These are phyloP conservation scores for Dactylorhiza incarnata DNA, from an alignment of 106 monocot genomes.

Conservation along the genomic window DNA sequence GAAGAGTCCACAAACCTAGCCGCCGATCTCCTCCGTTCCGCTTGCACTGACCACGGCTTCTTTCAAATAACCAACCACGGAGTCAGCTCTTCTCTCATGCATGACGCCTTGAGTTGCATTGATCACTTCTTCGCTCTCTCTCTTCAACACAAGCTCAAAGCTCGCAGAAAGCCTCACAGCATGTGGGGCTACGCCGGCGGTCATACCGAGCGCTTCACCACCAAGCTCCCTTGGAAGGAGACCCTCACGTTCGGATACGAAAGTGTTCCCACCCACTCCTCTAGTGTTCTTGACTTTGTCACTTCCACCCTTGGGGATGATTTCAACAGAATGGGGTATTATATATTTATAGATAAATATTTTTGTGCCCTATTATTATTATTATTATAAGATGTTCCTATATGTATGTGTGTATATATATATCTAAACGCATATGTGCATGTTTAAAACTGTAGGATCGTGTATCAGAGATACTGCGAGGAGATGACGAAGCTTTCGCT, in stretches of 20 bases:
- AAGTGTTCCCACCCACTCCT: not conserved
- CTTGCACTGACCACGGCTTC: conserved; percentile 49
- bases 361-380: no score
- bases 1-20: conserved; percentile 11
- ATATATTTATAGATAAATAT: no score
- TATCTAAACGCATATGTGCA: not conserved
- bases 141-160: conserved; percentile 30
- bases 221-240: conserved; percentile 78
- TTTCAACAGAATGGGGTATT: conserved; percentile 49
- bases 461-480: conserved; percentile 65
- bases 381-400: no score
- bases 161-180: conserved; percentile 41
- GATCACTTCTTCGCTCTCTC: conserved; percentile 56
- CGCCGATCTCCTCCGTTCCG: conserved; percentile 19
- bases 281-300: conserved; percentile 44
- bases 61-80: conserved; percentile 64
- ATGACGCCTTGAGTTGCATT: conserved; percentile 19
- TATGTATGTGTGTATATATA: no score
- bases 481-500: conserved; percentile 52
- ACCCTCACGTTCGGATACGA: conserved; percentile 59
- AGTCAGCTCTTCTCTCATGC: conserved; percentile 13
- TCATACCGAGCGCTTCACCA: conserved; percentile 57
- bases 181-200: conserved; percentile 69
- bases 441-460: conserved; percentile 21
- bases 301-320: conserved; percentile 30